Percentiles rank a stretch among this genome's conserved stretches.
These are phyloP conservation scores for Cyberlindnera mrakii DNA, from an alignment of 805 yeast genomes.

Conservation along the genomic window DNA sequence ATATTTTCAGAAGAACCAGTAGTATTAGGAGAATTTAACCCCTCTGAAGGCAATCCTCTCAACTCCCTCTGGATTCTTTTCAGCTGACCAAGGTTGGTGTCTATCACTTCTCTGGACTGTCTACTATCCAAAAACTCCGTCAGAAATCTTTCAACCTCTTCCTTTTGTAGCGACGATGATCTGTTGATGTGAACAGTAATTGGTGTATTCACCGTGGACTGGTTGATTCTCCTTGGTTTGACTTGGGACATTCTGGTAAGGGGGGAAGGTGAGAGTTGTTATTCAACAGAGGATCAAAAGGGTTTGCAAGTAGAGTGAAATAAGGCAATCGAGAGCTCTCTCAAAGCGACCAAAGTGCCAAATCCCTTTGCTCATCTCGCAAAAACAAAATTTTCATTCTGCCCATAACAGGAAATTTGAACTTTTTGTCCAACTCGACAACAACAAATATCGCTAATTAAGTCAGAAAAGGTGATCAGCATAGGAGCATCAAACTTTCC, in stretches of 20 bases:
- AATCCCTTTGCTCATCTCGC: too few species aligned
- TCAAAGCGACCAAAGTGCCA: too few species aligned
- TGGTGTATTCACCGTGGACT: slow-evolving; percentile 22
- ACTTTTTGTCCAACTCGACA: neutral
- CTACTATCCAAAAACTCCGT: slow-evolving; percentile 34
- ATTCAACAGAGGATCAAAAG: neutral
- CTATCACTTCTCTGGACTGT: slow-evolving; percentile 19
- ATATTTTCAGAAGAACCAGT: slow-evolving; percentile 2
- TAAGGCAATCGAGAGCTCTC: too few species aligned
- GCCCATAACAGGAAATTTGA: neutral
- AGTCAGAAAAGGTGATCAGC: neutral
- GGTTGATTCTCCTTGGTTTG: slow-evolving; percentile 16
- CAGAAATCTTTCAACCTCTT: slow-evolving; percentile 40
- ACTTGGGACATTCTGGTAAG: slow-evolving; percentile 10
- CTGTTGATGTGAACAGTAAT: slow-evolving; percentile 15
- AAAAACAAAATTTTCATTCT: neutral
- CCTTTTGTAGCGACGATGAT: slow-evolving; percentile 26
- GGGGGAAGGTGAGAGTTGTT: too few species aligned
- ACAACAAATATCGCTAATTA: neutral
- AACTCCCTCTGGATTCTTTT: slow-evolving; percentile 71
- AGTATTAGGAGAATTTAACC: slow-evolving; percentile 8
- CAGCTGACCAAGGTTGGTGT: slow-evolving; percentile 46
- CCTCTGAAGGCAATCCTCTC: slow-evolving; percentile 70
- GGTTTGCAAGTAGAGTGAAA: neutral
- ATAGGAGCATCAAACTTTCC: neutral